phyloP scores from a whole-genome alignment of 129 eudicot species.

The Flaveria brownii region DNA sequence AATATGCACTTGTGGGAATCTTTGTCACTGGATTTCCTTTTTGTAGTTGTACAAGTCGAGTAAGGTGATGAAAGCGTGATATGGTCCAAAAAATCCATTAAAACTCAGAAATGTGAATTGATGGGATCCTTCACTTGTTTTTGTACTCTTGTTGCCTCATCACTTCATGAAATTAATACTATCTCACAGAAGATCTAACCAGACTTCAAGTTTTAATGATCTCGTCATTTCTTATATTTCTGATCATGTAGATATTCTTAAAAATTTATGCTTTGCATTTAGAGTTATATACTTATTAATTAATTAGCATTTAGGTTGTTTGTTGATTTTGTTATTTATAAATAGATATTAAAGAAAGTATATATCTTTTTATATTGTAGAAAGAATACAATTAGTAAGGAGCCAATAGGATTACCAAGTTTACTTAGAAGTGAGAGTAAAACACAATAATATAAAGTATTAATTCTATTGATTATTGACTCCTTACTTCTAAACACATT shows the following conservation, averaged over 20 bases:
- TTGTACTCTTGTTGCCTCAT: slow-evolving; percentile 7
- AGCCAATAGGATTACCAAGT: too few species aligned
- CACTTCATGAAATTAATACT: not conserved
- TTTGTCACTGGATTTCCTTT: not conserved
- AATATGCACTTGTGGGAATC: not conserved
- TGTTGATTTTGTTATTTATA: too few species aligned
- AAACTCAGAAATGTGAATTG: not conserved
- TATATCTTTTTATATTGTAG: too few species aligned
- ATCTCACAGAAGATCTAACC: not conserved
- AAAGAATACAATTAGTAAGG: too few species aligned
- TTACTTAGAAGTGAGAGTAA: too few species aligned
- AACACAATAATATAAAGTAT: too few species aligned
- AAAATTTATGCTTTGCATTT: too few species aligned
- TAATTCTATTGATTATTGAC: too few species aligned
- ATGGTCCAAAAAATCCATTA: not conserved
- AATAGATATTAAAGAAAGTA: not conserved
- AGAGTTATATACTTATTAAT: too few species aligned
- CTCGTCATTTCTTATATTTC: not conserved
- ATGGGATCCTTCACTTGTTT: not conserved
- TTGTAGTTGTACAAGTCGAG: not conserved
- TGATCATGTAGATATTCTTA: not conserved
- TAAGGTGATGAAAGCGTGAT: slow-evolving; percentile 4
- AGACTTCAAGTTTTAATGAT: not conserved
- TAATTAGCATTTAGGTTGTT: not conserved
- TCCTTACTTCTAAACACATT: too few species aligned